These are phyloP conservation scores for Xylaria sp. DNA, from an alignment of 2,329 filamentous ascomycete genomes.

Conservation along the genomic window DNA sequence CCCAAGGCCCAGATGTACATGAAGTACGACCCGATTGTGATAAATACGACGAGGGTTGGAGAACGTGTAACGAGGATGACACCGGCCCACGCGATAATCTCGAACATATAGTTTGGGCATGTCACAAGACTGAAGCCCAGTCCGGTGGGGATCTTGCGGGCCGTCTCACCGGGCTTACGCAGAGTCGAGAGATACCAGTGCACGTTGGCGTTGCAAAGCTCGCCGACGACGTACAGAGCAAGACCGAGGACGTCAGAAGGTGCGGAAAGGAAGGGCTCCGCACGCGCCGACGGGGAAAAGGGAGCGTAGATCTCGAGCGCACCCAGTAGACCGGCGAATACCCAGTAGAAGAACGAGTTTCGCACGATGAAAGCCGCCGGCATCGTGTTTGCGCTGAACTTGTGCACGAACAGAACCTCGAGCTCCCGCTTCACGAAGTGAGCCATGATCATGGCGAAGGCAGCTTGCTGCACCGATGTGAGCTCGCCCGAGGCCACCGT, in stretches of 20 bases:
- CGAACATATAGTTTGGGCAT: conserved; percentile 97
- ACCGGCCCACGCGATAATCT: conserved; percentile 86
- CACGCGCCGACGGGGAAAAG: conserved; percentile 70
- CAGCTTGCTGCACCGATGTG: conserved; percentile 75
- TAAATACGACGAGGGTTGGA: conserved; percentile 81
- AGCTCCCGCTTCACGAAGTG: conserved; percentile 97
- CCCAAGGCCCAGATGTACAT: conserved; percentile 91
- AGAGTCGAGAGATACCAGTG: conserved; percentile 83
- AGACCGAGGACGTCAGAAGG: conserved; percentile 73
- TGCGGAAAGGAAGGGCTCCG: conserved; percentile 50
- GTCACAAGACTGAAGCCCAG: conserved; percentile 88
- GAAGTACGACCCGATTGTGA: conserved; percentile 74
- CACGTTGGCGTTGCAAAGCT: conserved; percentile 81
- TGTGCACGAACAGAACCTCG: conserved; percentile 94
- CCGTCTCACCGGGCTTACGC: conserved; percentile 80
- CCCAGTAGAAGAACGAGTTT: conserved; percentile 96
- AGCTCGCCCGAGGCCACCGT: conserved; percentile 55
- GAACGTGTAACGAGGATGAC: conserved; percentile 82
- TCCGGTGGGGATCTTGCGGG: conserved; percentile 87
- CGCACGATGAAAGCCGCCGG: conserved; percentile 90
- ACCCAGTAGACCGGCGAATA: conserved; percentile 80
- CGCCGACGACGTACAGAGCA: conserved; percentile 78
- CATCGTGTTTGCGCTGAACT: conserved; percentile 96
- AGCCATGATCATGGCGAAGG: conserved; percentile 76
- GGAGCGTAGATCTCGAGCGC: conserved; percentile 88